Base-by-base conservation (phyloP, 306 rosid species). In the Malus orientalis region DNA sequence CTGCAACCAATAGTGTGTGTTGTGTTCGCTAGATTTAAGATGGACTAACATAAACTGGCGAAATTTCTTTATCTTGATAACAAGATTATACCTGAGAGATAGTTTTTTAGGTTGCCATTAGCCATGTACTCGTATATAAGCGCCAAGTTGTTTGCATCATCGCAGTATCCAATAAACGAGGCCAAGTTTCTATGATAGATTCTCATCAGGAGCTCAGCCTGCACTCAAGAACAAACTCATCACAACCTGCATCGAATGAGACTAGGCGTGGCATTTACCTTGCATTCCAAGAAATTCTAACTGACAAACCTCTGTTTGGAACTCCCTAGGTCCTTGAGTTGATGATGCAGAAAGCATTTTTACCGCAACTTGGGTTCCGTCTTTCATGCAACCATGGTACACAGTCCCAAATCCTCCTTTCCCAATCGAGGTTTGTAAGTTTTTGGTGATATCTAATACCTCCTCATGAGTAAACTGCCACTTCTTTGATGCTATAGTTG, bases 351-450 rank as follows among this genome's bases (percentile, higher is more conserved):
- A 91, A 53, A 89, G 90, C 78, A 81, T 84, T 76, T 91, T 91
- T 11, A 84, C 86, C 11, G 97, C 97, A 61, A 87, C 92, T 83
- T 83, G 81, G 44, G 75, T 87, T 54, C 88, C 90, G 80, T 86
- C 86, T 73, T 86, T 82, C 86, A 85, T 76, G 57, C 71, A 33
- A 54, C 97, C 97, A 44, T 22, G 29, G 67, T 83, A 91, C 69
- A 89, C 93, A 47, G 16, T 65, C 78, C 92, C 97, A 74, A 86
- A 91, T 75, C 97, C 93, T 38, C 97, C 97, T 64, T 78, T 89
- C 20, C 97, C 93, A 6, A 87, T 83, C 55, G 73, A 76, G 30
- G 54, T 68, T 74, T 89, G 63, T 44, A 89, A 89, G 86, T 86
- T 84, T 66, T 76, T 79, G 74, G 96, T 84, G 74, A 89, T 89